Base-by-base conservation (phyloP, 1,284 basidiomycete species). In the Cyathus olla region DNA sequence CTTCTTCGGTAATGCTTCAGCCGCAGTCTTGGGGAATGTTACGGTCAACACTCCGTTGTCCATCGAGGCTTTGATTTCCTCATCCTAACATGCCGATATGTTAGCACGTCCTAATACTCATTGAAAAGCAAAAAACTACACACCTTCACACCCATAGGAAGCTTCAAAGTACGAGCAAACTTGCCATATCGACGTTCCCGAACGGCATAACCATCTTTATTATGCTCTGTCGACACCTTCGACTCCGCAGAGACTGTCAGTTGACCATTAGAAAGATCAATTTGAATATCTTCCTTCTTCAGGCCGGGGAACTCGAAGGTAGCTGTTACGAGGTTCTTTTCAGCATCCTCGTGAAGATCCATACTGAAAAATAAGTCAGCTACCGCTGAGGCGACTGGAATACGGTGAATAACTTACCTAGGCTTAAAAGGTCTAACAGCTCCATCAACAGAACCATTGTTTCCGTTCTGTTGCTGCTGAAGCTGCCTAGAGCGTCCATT, bases 21-120 rank as follows among this genome's bases (percentile, higher is more conserved):
- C 28, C 29, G 35, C 52, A 19, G 29, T 17, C 52, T 54, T 54
- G 17, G 52, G 52, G 52, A 54, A 54, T 4, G 52, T 54, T n/a
- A 54, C 37, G n/a, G 52, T 54, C 10, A 54, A 31, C 9, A 54
- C 27, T 22, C 52, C 52, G 35, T 54, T 29, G 28, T 54, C 52
- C 27, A 54, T 54, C 27, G 52, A 54, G 21, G 52, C 52, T 40
- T 54, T 54, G 35, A 54, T 54, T 39, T 54, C 52, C 17, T 39
- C 31, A 3, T n/a, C 19, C 52, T 54, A 31, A 27, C 19, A 21
- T 24, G 15, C 21, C 21, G 26, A 19, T 17, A 21, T 22, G 37
- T n/a, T 10, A 35, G 22, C 35, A 22, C 37, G 11, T 17, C 13
- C 27, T 29, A 39, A 11, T 54, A 17, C 21, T 39, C 15, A 54